Base-by-base conservation (phyloP, 2,329 filamentous ascomycete genomes). In the Colletotrichum agaves region DNA sequence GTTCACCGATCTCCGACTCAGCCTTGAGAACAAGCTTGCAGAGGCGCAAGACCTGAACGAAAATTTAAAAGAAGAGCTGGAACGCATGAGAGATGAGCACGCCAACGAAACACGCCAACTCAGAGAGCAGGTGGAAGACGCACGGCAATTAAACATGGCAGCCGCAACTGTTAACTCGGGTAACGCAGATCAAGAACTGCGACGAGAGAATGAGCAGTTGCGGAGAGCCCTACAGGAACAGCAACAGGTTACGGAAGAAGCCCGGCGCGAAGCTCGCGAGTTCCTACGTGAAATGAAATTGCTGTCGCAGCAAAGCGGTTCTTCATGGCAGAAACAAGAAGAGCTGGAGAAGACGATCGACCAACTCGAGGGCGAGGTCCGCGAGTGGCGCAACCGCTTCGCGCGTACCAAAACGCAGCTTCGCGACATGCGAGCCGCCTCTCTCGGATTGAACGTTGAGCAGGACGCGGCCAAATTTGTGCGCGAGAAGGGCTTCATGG, bases 351-450 rank as follows among this genome's bases (percentile, higher is more conserved):
- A 86, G 70, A 91, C 91, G 50, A 90, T 98, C 35, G 86, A 92
- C 63, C 84, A 87, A 61, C 85, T 99, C 5, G 93, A 98, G 78
- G 84, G 88, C 21, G 94, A 98, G 76, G 89, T 97, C 52, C 91
- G 91, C 61, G 90, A 94, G 57, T 99, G 96, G 96, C 93, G 94
- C 76, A 89, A 91, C 73, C 91, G 94, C 50, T 98, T 98, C 75
- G 91, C 94, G 27, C 91, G 91, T 72, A 87, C 93, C 41, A 98
- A 97, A 82, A 93, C 95, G 2, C 94, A 98, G 78, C 83, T 97
- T 55, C 89, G 94, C 58, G 91, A 87, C 74, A 85, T 97, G 76
- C 90, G 93, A 58, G 90, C 92, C 5, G 93, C 93, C 0, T 96
- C 94, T 0, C 88, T 92, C 69, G 93, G 93, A 12, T 82, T 97